Evolutionary conservation across 2,329 filamentous ascomycete genomes (phyloP), one percentile per base, ranked within the genome.

Genomic region (Emergomyces africanus): DNA sequence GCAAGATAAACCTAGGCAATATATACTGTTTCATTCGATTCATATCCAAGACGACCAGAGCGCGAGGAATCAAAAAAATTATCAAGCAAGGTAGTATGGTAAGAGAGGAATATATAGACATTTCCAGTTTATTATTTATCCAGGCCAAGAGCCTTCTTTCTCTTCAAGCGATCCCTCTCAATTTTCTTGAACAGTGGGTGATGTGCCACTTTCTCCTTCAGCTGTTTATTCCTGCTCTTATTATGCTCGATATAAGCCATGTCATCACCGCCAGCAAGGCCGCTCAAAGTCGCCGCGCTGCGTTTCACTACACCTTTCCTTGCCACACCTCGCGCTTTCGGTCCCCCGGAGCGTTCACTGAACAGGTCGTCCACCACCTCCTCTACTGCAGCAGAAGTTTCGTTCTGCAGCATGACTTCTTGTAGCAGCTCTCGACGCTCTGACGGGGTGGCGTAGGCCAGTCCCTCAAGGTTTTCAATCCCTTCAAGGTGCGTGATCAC

Each of bases 191-290:
- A 88, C 68, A 87, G 83, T 0, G 79, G 74, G 66, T 81, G 81
- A 61, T 80, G 76, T n/a, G 73, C 76, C 58, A 76, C 76, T 66
- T 83, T 82, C 69, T 83, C 81, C 76, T 85, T 86, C 67, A 85
- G 72, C 63, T 80, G 78, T 74, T 84, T 85, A 68, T 88, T 89
- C 64, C 81, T 79, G 66, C 80, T 84, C 77, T 85, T 87, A 72
- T 89, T 90, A 73, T 89, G 86, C 72, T 92, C 89, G 59, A 90
- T 84, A 71, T 92, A 97, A n/a, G 92, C 91, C 94, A 99, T 97
- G 70, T 95, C 89, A 70, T 95, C 89, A 0, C 91, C 94, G 60
- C 94, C 94, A 59, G 88, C 90, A 59, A 96, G 80, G 66, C 95
- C 91, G 56, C 86, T 87, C 59, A 99, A 79, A 14, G 85, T 90